These are phyloP conservation scores for Picea glauca DNA, from an alignment of 75 land plant genomes.

Conservation along the genomic window DNA sequence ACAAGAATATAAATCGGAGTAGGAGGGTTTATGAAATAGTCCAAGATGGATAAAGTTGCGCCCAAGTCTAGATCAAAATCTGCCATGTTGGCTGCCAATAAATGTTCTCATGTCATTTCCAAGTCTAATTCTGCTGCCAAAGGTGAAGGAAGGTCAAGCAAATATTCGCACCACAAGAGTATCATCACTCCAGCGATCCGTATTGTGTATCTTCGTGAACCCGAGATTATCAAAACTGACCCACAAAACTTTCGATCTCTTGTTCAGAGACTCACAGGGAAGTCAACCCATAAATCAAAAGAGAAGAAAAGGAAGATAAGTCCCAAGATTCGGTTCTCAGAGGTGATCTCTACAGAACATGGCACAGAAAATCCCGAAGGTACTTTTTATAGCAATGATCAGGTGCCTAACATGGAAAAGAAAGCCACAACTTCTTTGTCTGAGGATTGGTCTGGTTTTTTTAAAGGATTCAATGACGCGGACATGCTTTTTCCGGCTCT, in stretches of 20 bases:
- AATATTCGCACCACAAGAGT: background rate
- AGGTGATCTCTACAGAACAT: background rate
- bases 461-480: background rate
- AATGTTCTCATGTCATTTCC: conserved; percentile 4
- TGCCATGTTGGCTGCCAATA: background rate
- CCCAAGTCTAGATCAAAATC: background rate
- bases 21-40: background rate
- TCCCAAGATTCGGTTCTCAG: too few species aligned
- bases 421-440: too few species aligned
- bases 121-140: background rate
- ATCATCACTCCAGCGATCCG: conserved; percentile 13
- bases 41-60: background rate
- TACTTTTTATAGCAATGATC: background rate
- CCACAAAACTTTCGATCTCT: conserved; percentile 28
- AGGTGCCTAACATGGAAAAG: too few species aligned
- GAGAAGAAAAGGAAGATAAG: background rate
- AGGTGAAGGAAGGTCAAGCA: background rate
- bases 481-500: background rate
- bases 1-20: too few species aligned
- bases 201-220: conserved; percentile 22
- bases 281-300: conserved; percentile 3
- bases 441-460: background rate
- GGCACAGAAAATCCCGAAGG: background rate
- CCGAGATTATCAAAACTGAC: conserved; percentile 35
- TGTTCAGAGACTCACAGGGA: conserved; percentile 36